These are phyloP conservation scores for Penicillium sclerotigenum DNA, from an alignment of 2,329 filamentous ascomycete genomes.

Conservation along the genomic window DNA sequence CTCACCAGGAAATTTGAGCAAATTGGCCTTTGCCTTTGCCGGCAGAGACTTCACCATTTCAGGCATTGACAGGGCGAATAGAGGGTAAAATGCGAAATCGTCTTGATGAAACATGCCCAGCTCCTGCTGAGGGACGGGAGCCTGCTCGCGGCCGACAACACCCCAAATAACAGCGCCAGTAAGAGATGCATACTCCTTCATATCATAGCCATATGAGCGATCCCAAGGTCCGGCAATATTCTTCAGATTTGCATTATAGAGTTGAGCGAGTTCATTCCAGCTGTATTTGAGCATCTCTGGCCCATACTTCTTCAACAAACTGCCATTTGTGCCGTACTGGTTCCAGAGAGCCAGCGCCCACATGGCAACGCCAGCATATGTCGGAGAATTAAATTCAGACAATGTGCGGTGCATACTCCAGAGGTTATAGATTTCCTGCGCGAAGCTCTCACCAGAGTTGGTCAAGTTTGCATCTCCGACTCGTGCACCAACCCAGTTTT, in stretches of 20 bases:
- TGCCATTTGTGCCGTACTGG: conserved; percentile 56
- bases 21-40: conserved; percentile 48
- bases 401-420: conserved; percentile 57
- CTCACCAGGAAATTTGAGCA: conserved; percentile 52
- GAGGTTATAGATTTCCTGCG: conserved; percentile 54
- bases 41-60: conserved; percentile 38
- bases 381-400: conserved; percentile 62
- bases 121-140: conserved; percentile 34
- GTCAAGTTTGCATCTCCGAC: conserved; percentile 60
- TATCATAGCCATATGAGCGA: conserved; percentile 61
- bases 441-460: conserved; percentile 54
- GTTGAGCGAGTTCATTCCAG: conserved; percentile 51
- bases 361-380: conserved; percentile 61
- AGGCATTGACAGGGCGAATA: conserved; percentile 49
- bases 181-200: conserved; percentile 60
- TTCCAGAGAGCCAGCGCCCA: conserved; percentile 58
- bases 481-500: conserved; percentile 57
- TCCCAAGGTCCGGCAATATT: conserved; percentile 66
- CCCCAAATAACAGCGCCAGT: conserved; percentile 60
- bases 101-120: conserved; percentile 57
- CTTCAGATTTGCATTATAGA: conserved; percentile 59
- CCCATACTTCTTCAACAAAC: conserved; percentile 53
- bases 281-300: conserved; percentile 52
- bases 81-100: conserved; percentile 58
- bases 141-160: conserved; percentile 32